Evolutionary conservation across 179 eudicot genomes (phyloP).

Genomic region (Beta lomatogona): DNA sequence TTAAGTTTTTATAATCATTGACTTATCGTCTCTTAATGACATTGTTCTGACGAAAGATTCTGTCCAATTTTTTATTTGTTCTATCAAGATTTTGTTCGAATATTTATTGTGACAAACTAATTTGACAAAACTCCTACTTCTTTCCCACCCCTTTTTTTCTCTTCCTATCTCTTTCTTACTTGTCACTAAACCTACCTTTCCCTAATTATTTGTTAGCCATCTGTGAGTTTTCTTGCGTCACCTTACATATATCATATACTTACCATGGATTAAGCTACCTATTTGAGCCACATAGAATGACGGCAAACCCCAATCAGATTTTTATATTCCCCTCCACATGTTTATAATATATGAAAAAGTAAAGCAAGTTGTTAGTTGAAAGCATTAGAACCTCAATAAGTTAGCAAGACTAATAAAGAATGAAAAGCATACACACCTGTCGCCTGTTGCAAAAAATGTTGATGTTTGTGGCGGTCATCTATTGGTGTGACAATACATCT

Average conservation of each 20-base stretch:
- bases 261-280: not conserved
- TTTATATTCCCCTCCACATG: constrained; percentile 1
- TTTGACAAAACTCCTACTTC: not conserved
- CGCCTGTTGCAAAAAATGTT: constrained; percentile 15
- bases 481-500: constrained; percentile 2
- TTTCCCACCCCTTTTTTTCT: not conserved
- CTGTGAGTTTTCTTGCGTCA: not conserved
- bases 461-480: constrained; percentile 20
- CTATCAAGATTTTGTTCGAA: constrained; percentile 16
- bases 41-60: constrained; percentile 12
- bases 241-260: not conserved
- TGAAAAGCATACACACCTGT: constrained; percentile 17
- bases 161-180: not conserved
- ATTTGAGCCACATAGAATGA: constrained; percentile 17
- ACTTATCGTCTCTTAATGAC: constrained; percentile 10
- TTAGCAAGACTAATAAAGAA: not conserved
- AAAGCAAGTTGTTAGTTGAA: not conserved
- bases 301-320: not conserved
- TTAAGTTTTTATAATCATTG: not conserved
- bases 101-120: not conserved
- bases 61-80: not conserved
- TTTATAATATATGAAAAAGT: too few relatives aligned
- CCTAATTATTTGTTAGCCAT: constrained; percentile 8
- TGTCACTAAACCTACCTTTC: constrained; percentile 16
- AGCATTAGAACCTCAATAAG: not conserved